A percentile compares a stretch with the other conserved stretches of the same genome.
These are phyloP conservation scores for Calonectria leucothoes DNA, from an alignment of 2,329 filamentous ascomycete species.

Conservation along the genomic window DNA sequence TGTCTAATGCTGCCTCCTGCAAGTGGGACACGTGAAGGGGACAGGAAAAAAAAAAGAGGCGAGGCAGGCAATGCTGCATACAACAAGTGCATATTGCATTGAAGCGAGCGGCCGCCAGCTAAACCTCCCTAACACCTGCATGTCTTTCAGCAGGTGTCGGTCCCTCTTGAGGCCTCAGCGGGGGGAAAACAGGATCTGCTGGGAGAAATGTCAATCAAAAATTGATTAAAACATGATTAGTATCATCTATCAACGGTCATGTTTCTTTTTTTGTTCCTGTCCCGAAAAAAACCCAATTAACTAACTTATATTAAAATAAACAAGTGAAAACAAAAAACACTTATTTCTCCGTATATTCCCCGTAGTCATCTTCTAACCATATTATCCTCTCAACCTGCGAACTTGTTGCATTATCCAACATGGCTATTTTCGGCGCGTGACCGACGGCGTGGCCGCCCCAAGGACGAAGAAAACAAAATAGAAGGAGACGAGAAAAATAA, in stretches of 20 bases:
- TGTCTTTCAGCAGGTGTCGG: background rate
- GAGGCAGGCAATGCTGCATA: background rate
- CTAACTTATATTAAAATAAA: background rate
- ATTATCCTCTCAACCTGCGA: background rate
- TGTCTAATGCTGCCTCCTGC: background rate
- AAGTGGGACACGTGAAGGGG: background rate
- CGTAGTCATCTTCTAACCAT: background rate
- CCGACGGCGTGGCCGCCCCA: background rate
- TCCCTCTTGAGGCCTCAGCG: background rate
- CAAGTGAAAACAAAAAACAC: background rate
- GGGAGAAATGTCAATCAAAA: background rate
- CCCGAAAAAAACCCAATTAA: background rate
- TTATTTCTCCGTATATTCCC: background rate
- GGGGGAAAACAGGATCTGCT: no score
- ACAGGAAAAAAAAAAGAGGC: background rate
- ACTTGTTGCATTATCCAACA: background rate
- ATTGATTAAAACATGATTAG: background rate
- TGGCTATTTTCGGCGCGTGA: background rate
- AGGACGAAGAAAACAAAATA: no score
- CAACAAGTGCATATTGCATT: background rate
- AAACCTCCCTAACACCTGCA: background rate
- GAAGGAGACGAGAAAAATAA: no score
- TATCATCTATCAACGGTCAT: background rate
- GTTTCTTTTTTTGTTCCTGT: background rate
- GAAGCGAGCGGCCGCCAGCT: background rate